A percentile compares a stretch with the other conserved stretches of the same genome.
phyloP scores from a whole-genome alignment of 2,329 filamentous ascomycete genomes.

The Colletotrichum sansevieriae region DNA sequence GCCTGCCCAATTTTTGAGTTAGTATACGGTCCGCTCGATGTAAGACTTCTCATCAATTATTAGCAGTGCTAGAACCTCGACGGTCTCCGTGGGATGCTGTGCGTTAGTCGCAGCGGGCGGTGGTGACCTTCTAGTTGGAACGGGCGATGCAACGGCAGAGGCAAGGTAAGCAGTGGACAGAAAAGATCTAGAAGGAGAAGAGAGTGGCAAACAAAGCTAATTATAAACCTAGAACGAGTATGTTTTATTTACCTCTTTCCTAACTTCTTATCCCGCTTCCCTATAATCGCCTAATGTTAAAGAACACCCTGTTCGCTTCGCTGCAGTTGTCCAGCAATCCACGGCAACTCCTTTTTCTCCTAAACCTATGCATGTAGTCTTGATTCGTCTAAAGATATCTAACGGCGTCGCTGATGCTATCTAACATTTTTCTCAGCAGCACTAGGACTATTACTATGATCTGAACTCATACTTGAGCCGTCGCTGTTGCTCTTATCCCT shows the following conservation, averaged over 20 bases:
- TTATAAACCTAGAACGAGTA: no score
- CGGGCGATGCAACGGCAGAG: no score
- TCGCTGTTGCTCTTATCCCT: not conserved
- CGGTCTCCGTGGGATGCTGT: no score
- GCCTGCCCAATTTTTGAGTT: no score
- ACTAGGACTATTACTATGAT: not conserved
- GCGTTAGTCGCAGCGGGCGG: no score
- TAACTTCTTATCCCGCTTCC: not conserved
- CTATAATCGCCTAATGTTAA: slow-evolving; percentile 10
- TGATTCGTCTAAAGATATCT: slow-evolving; percentile 7
- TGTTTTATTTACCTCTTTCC: slow-evolving; percentile 8
- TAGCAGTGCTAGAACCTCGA: no score
- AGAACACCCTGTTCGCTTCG: slow-evolving; percentile 9
- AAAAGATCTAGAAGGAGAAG: no score
- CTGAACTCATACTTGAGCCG: not conserved
- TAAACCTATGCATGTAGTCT: slow-evolving; percentile 13
- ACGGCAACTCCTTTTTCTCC: slow-evolving; percentile 13
- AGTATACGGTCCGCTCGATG: no score
- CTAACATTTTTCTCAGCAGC: not conserved
- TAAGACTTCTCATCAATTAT: no score
- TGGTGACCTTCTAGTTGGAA: no score
- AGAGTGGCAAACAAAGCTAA: no score
- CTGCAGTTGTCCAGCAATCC: slow-evolving; percentile 13
- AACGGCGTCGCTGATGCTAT: slow-evolving; percentile 15
- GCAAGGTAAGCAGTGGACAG: no score